These are phyloP conservation scores for Curvularia lunata DNA, from an alignment of 2,329 filamentous ascomycete species.

Conservation along the genomic window DNA sequence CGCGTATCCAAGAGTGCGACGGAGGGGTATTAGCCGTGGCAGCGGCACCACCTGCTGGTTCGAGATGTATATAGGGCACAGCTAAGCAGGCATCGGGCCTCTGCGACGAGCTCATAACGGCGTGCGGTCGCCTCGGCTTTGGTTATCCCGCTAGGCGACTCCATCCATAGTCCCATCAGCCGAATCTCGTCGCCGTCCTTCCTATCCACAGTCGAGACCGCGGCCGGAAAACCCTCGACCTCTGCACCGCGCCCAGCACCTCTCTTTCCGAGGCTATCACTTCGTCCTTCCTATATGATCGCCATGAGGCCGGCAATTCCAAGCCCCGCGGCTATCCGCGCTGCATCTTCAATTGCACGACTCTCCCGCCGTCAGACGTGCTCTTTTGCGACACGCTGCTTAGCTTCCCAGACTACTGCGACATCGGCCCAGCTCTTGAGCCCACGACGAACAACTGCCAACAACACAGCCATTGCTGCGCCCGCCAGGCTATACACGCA, in stretches of 20 bases:
- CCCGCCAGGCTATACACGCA: slow-evolving; percentile 14
- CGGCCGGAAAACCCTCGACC: slow-evolving; percentile 34
- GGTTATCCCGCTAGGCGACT: slow-evolving; percentile 40
- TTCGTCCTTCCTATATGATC: slow-evolving; percentile 13
- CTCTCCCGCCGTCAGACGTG: slow-evolving; percentile 31
- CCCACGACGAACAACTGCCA: slow-evolving; percentile 24
- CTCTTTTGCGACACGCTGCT: slow-evolving; percentile 40
- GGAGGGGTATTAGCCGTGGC: slow-evolving; percentile 24
- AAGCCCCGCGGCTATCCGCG: slow-evolving; percentile 36
- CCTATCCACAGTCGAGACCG: slow-evolving; percentile 28
- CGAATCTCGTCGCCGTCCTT: slow-evolving; percentile 20
- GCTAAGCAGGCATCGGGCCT: background rate
- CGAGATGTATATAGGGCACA: slow-evolving; percentile 18
- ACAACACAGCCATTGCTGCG: slow-evolving; percentile 11
- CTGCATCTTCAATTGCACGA: slow-evolving; percentile 29
- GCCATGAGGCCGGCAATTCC: slow-evolving; percentile 42
- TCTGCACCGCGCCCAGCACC: slow-evolving; percentile 18
- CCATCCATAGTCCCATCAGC: slow-evolving; percentile 18
- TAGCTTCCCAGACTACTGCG: slow-evolving; percentile 35
- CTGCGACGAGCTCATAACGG: no score
- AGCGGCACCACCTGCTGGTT: background rate
- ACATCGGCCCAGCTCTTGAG: slow-evolving; percentile 31
- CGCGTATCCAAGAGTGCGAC: slow-evolving; percentile 5
- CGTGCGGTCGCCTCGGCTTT: slow-evolving; percentile 33
- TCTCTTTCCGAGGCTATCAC: slow-evolving; percentile 38